These are phyloP conservation scores for Medicago ruthenica DNA, from an alignment of 306 rosid genomes.

Conservation along the genomic window DNA sequence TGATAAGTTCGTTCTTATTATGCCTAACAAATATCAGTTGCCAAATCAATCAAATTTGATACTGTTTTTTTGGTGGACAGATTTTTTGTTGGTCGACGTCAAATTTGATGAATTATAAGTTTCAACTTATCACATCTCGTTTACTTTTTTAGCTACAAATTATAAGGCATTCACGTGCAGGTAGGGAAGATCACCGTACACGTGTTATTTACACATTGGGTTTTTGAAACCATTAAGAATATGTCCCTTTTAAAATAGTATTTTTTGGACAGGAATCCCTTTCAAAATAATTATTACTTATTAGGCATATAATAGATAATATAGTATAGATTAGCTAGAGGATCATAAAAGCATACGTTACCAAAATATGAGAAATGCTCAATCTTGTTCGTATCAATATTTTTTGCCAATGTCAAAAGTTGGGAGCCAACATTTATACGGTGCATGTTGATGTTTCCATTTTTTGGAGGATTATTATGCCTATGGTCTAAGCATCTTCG, in stretches of 20 bases:
- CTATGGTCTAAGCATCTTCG: neutral
- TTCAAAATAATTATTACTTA: neutral
- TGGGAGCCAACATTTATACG: neutral
- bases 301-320: neutral
- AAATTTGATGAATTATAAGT: neutral
- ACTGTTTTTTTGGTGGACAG: neutral
- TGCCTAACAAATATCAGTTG: neutral
- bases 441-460: neutral
- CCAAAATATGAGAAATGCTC: neutral
- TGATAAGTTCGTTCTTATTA: neutral
- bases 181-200: neutral
- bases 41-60: neutral
- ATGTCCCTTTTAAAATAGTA: neutral
- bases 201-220: constrained; percentile 12
- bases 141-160: constrained; percentile 18
- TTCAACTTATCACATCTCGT: neutral
- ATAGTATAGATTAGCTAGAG: neutral
- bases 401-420: neutral
- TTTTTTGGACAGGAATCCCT: neutral
- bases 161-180: constrained; percentile 19
- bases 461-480: neutral
- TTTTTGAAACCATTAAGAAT: neutral
- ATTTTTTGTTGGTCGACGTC: neutral
- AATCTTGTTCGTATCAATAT: neutral
- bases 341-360: neutral